Evolutionary conservation across 805 yeast species (phyloP), one percentile per base, ranked within the genome.

Genomic region (Isabelozyma rhagii): DNA sequence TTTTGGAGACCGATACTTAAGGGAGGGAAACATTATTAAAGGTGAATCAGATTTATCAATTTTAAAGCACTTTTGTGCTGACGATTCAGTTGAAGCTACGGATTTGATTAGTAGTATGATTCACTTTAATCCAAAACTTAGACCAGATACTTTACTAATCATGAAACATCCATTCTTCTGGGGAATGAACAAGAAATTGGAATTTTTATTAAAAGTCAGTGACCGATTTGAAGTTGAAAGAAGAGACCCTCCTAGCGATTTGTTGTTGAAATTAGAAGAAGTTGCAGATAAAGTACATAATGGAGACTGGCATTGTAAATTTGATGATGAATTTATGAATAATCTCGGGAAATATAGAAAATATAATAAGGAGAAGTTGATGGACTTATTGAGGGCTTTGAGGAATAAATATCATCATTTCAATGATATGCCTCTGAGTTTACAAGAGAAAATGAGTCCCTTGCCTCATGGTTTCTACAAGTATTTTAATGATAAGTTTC

Each of bases 361-460:
- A 66, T 94, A 94, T 65, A 85, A 86, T 55, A 80, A 87, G 0
- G 82, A 79, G 50, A 87, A 84, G 58, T 68, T 94, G 43, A 82
- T 91, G 84, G 99, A 94, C 64, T 69, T 94, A 46, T 68, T 94
- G 51, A 75, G 99, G 51, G 97, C 97, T 0, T 67, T 94, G 57
- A 78, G 99, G 59, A 94, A 94, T 71, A 94, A 94, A 66, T 86
- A 89, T 61, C 98, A 94, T 66, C 99, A 94, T 66, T 93, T 80
- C 66, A 90, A 90, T 68, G 99, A 94, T 64, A 70, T 92, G 62
- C 97, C 97, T 1, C 76, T 69, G 8, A 79, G 73, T 11, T 74
- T 94, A 50, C 83, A 81, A 47, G 63, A 62, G 13, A 75, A 80
- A 45, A 86, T 94, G 81, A 85, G 89, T 15, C 86, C 93, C 0